Conservation (phyloP, 2,329 filamentous ascomycete species). For the Geosmithia putterillii region DNA sequence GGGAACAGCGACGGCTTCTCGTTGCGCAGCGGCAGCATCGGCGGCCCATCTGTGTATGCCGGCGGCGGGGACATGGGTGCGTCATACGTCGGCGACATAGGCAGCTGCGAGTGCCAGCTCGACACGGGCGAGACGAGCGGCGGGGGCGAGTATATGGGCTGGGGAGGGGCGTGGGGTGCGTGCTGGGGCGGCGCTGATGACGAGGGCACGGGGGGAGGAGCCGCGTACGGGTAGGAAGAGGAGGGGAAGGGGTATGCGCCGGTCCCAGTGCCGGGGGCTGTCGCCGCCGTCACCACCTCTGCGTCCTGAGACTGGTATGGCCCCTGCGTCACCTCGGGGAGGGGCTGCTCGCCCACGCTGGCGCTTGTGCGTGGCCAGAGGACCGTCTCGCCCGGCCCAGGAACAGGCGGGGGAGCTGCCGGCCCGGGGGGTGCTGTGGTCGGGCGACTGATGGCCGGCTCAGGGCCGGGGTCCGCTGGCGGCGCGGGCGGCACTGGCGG, state of each 20-base stretch:
- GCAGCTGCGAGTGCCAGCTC: not conserved
- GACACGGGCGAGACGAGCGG: not conserved
- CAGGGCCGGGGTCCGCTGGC: not conserved
- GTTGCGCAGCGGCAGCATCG: not conserved
- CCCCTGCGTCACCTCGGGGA: not conserved
- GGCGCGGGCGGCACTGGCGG: not conserved
- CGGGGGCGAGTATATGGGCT: not conserved
- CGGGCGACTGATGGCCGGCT: not conserved
- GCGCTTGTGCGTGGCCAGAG: slow-evolving; percentile 1
- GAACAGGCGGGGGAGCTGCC: not conserved
- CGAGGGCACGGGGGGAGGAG: not conserved
- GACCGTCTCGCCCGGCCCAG: not conserved
- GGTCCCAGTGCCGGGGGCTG: not conserved
- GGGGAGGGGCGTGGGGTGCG: not conserved
- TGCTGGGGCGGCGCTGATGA: not conserved
- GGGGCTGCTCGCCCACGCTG: not conserved
- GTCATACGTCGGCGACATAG: not conserved
- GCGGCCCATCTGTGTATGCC: not conserved
- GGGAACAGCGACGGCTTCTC: slow-evolving; percentile 4
- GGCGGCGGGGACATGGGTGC: slow-evolving; percentile 1
- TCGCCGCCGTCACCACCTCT: slow-evolving; percentile 1
- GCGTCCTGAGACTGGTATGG: not conserved
- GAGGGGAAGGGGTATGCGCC: not conserved
- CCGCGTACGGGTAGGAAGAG: not conserved
- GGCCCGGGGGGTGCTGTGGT: no score